A percentile compares a stretch with the other conserved stretches of the same genome.
Conservation (phyloP, 2,329 filamentous ascomycete genomes). For the Triangularia setosa region DNA sequence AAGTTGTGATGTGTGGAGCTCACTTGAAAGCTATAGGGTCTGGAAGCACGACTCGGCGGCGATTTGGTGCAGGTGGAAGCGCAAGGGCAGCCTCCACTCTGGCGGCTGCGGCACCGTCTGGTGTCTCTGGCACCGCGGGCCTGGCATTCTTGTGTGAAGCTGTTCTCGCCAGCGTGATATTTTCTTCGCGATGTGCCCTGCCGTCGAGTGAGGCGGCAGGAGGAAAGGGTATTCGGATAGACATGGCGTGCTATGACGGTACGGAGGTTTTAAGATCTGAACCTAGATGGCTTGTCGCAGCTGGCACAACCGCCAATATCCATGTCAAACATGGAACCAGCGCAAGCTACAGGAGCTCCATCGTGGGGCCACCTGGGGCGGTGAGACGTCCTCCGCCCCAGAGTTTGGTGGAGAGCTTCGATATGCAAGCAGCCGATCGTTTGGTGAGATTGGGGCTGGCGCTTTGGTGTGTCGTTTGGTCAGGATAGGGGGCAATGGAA, state of each 20-base stretch:
- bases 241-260: constrained; percentile 30
- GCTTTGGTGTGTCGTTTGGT: background rate
- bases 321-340: constrained; percentile 8
- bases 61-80: constrained; percentile 29
- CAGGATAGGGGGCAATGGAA: background rate
- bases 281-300: background rate
- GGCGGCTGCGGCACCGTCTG: constrained; percentile 25
- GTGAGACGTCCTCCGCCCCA: background rate
- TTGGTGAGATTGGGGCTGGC: background rate
- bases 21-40: constrained; percentile 57
- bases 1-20: constrained; percentile 14
- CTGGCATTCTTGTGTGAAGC: constrained; percentile 29
- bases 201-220: constrained; percentile 29
- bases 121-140: constrained; percentile 20
- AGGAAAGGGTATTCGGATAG: constrained; percentile 36
- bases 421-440: background rate
- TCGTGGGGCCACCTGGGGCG: background rate
- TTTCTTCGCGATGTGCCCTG: constrained; percentile 37
- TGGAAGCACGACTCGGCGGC: constrained; percentile 52
- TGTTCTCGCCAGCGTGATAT: constrained; percentile 33
- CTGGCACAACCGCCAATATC: constrained; percentile 2
- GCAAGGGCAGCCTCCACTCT: constrained; percentile 19
- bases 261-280: background rate
- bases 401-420: background rate
- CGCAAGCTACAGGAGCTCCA: background rate